phyloP scores from a whole-genome alignment of 2,329 filamentous ascomycete species.

The Beauveria varroae region DNA sequence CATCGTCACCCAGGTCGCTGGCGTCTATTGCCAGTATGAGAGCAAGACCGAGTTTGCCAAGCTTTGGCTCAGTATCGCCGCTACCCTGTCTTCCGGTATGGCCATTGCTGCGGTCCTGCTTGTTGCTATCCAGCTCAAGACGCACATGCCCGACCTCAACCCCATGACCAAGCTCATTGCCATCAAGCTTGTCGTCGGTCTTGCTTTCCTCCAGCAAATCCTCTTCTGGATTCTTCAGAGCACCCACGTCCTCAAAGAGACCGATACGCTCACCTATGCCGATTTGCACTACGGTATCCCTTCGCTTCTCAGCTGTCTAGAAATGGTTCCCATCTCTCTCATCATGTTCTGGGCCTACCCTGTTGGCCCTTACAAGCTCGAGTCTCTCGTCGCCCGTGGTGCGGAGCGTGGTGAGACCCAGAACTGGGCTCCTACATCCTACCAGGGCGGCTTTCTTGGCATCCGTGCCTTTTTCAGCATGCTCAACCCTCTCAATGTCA shows the following conservation, averaged over 20 bases:
- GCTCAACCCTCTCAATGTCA: constrained; percentile 13
- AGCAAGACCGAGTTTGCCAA: constrained; percentile 22
- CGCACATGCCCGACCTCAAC: constrained; percentile 11
- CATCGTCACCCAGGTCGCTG: constrained; percentile 22
- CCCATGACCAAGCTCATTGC: constrained; percentile 11
- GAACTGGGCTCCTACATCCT: constrained; percentile 14
- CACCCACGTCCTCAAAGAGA: constrained; percentile 15
- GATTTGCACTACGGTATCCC: constrained; percentile 19
- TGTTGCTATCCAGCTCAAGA: constrained; percentile 13
- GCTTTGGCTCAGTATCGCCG: constrained; percentile 24
- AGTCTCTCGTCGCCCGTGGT: constrained; percentile 3
- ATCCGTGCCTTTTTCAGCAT: constrained; percentile 13
- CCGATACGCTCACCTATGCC: constrained; percentile 15
- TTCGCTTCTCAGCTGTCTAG: constrained; percentile 17
- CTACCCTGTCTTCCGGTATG: constrained; percentile 17
- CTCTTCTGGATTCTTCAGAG: constrained; percentile 20
- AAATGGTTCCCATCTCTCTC: constrained; percentile 20
- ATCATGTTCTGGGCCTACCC: constrained; percentile 19
- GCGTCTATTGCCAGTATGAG: constrained; percentile 24
- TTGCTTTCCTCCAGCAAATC: constrained; percentile 18
- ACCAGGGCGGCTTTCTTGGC: constrained; percentile 18
- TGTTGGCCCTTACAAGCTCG: constrained; percentile 17
- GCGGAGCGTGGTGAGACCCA: constrained; percentile 10
- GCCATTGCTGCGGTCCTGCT: constrained; percentile 20
- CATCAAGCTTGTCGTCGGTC: constrained; percentile 18